Conservation (phyloP, 2,329 filamentous ascomycete species). For the Ophiocordyceps robertsii region DNA sequence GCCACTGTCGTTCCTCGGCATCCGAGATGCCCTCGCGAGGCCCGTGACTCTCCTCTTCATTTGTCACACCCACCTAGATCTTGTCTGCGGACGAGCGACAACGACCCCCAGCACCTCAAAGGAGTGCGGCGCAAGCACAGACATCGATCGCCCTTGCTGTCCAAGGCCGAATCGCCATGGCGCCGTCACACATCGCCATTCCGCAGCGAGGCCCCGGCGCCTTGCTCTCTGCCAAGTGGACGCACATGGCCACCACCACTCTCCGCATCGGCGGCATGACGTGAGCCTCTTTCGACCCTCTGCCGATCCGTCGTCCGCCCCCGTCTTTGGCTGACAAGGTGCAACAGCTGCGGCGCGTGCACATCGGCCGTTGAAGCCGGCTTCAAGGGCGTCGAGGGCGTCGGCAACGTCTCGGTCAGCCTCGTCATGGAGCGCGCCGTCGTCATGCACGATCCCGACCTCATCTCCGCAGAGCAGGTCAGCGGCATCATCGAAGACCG, state of each 20-base stretch:
- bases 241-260: constrained; percentile 78
- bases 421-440: constrained; percentile 95
- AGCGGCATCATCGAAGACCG: constrained; percentile 81
- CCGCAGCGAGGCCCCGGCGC: constrained; percentile 24
- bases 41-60: neutral
- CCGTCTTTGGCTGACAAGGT: constrained; percentile 20
- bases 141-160: neutral
- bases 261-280: constrained; percentile 82
- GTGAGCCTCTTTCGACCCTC: constrained; percentile 26
- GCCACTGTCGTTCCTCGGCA: too few species aligned
- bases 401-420: constrained; percentile 80
- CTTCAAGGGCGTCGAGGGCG: constrained; percentile 69
- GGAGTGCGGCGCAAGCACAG: neutral
- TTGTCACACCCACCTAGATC: neutral
- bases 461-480: constrained; percentile 61
- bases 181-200: constrained; percentile 34
- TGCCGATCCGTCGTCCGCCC: neutral
- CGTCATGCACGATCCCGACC: constrained; percentile 69
- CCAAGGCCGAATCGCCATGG: constrained; percentile 24
- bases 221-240: constrained; percentile 18
- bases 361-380: constrained; percentile 90
- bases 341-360: constrained; percentile 74
- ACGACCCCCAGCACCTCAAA: neutral
- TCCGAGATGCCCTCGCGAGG: neutral
- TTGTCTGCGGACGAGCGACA: neutral